Base-by-base conservation (phyloP, 768 basidiomycete species). In the Clavaria fumosa region DNA sequence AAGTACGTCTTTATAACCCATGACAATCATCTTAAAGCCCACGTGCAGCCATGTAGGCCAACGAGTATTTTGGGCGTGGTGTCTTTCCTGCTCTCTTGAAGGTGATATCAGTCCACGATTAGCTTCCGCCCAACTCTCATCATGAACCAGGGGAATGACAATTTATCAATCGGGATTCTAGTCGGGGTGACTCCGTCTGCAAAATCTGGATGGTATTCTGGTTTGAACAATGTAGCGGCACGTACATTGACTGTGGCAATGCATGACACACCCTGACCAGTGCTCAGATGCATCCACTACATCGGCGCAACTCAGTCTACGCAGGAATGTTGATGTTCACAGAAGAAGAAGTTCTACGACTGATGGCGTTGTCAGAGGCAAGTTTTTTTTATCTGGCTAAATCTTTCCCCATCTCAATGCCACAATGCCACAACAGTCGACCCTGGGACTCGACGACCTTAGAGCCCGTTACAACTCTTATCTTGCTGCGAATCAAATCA, bases 261-360 rank as follows among this genome's bases (percentile, higher is more conserved):
- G 9, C 9, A 28, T 14, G 26, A 9, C 26, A 28, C 14, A 9
- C 31, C 22, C 28, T 44, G 38, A 42, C 37, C 43, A 41, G 30
- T 31, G 35, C 42, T 35, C 38, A 43, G 42, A 18, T 6, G 26
- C 42, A 43, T 43, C 27, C 42, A 7, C 39, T 43, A 43, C 39
- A 43, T 34, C 35, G 14, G 23, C 27, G 15, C 15, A 24, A 43
- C 34, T 43, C 42, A 38, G 19, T 14, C 30, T 43, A 31, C 36
- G 23, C 42, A 35, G 42, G 42, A 19, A 43, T 40, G 42, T 15
- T 43, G 39, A 43, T 43, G 42, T 43, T 43, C 42, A 43, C 42
- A 26, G 42, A 43, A 35, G 18, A 34, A 11, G 24, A 43, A 40
- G 42, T 43, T 23, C 34, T 40, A 34, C 9, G 34, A 40, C 28